Evolutionary conservation across 2,329 filamentous ascomycete genomes (phyloP).

Genomic region (Lasiodiplodia theobromae): DNA sequence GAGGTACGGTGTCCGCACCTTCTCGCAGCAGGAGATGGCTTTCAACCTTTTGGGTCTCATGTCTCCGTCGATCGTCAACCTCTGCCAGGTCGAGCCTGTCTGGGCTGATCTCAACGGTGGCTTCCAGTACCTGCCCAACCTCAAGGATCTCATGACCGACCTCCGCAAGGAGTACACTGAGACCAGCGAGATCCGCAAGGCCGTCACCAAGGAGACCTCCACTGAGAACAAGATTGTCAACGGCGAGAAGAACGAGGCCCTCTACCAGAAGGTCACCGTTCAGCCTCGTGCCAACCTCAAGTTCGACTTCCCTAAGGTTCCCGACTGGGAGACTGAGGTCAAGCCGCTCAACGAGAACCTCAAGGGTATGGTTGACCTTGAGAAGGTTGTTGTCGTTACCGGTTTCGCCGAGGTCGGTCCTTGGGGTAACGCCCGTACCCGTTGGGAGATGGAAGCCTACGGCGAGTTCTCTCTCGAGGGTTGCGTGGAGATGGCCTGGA

Average conservation of each 20-base stretch:
- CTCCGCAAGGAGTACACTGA: conserved; percentile 95
- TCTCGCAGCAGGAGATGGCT: conserved; percentile 99
- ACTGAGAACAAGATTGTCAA: conserved; percentile 98
- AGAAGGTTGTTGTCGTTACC: conserved; percentile 96
- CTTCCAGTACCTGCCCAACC: conserved; percentile 93
- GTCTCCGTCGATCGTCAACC: conserved; percentile 90
- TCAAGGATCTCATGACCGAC: conserved; percentile 92
- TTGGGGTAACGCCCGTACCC: conserved; percentile 97
- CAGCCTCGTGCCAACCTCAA: conserved; percentile 98
- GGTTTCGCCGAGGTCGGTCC: conserved; percentile 96
- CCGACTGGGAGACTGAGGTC: conserved; percentile 90
- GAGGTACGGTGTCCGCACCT: conserved; percentile 94
- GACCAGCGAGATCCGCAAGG: conserved; percentile 89
- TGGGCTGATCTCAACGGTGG: conserved; percentile 98
- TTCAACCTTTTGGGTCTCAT: conserved; percentile 98
- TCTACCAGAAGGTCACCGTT: conserved; percentile 94
- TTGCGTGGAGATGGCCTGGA: conserved; percentile 99
- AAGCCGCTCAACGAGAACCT: conserved; percentile 86
- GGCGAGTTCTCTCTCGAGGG: conserved; percentile 97
- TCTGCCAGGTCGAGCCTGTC: conserved; percentile 94
- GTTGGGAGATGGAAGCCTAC: conserved; percentile 99
- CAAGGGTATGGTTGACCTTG: conserved; percentile 97
- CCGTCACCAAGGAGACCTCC: conserved; percentile 93
- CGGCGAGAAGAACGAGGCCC: conserved; percentile 85
- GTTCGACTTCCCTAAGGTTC: conserved; percentile 89